Base-by-base conservation (phyloP, 306 rosid genomes). In the Inga laurina region DNA sequence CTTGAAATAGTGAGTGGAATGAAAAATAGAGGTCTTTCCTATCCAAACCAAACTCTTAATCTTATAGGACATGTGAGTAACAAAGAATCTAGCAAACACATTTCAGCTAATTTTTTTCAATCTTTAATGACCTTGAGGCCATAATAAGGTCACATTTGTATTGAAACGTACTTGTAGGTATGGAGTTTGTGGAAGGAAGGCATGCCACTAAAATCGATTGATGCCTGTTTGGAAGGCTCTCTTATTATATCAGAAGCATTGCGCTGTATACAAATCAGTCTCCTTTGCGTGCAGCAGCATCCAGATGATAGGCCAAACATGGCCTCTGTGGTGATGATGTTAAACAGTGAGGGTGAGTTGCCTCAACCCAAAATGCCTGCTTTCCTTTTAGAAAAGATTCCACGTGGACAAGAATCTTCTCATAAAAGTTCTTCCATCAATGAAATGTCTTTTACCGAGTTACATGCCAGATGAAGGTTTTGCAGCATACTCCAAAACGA, bases 281-380 rank as follows among this genome's bases (percentile, higher is more conserved):
- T 90, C 71, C 79, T 90, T 34, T 90, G 93, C 67, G 49, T 90
- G 44, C 93, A 90, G 52, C 89, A 82, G 3, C 84, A 70, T 59
- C 88, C 91, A 0, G 68, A 87, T 13, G 91, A 89, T 19, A 72
- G 94, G 52, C 91, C 91, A 59, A 72, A 78, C 80, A 86, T 89
- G 91, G 45, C 90, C 0, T 77, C 85, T 57, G 85, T 85, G 15
- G 89, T 90, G 35, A 51, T 85, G 75, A 87, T 91, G 88, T 56
- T 87, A 24, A 78, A 81, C 19, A 87, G 90, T 73, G 85, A 84
- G 69, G 66, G 27, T 64, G 14, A 19, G 2, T 85, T 89, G 56
- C 71, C 87, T 16, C 83, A 67, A 18, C 94, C 94, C 4, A 84
- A 52, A 11, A 87, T 88, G 12, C 91, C 88, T 0, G 79, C 7